Evolutionary conservation across 345 rosid species (phyloP).

Genomic region (Camelina laxa): DNA sequence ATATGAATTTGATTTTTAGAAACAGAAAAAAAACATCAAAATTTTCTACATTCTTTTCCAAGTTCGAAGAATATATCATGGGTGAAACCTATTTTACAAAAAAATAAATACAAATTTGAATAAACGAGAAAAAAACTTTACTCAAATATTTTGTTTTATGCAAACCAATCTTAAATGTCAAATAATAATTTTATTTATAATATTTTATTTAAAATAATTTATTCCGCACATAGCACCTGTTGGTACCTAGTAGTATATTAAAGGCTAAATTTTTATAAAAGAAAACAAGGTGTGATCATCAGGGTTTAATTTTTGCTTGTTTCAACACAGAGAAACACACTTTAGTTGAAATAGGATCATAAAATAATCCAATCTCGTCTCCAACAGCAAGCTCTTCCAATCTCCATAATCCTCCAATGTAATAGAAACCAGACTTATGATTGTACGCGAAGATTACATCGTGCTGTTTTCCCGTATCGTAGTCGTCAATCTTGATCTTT

Average conservation of each 20-base stretch:
- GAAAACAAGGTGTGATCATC: slow-evolving; percentile 6
- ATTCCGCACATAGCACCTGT: too few relatives aligned
- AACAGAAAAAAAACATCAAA: too few relatives aligned
- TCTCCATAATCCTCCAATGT: slow-evolving; percentile 7
- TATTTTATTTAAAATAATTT: too few relatives aligned
- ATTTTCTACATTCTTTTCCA: too few relatives aligned
- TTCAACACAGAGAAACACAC: slow-evolving; percentile 32
- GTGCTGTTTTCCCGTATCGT: slow-evolving; percentile 11
- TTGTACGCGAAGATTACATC: neutral
- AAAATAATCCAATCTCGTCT: slow-evolving; percentile 31
- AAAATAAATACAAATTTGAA: too few relatives aligned
- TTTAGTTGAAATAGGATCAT: slow-evolving; percentile 21
- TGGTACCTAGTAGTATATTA: neutral
- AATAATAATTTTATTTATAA: too few relatives aligned
- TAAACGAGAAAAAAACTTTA: too few relatives aligned
- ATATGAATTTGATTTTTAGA: too few relatives aligned
- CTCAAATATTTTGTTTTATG: too few relatives aligned
- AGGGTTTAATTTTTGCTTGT: slow-evolving; percentile 10
- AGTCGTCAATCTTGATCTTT: slow-evolving; percentile 31
- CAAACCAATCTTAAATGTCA: too few relatives aligned
- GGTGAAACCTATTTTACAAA: too few relatives aligned
- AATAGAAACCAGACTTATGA: slow-evolving; percentile 12
- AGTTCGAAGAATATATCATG: too few relatives aligned
- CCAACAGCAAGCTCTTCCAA: slow-evolving; percentile 21
- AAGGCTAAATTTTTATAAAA: neutral